Evolutionary conservation across 148 eudicot species (phyloP), one percentile per base, ranked within the genome.

Genomic region (Silene latifolia): DNA sequence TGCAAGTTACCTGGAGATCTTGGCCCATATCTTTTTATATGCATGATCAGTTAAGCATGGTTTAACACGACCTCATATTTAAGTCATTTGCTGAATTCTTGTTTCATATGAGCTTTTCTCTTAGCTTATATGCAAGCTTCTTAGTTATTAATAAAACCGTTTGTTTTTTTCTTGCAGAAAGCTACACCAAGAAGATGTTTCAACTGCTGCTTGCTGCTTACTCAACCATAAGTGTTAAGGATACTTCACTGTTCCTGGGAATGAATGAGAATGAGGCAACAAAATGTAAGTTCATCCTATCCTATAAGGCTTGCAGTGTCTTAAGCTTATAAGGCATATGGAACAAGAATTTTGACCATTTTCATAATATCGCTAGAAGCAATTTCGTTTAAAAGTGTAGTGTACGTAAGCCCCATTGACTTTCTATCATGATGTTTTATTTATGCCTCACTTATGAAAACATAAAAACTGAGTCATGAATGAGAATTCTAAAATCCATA

Each of bases 161-260:
- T 39, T 39, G 44, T 39, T 25, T 58, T 48, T 60, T 24, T 63
- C 67, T 80, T 86, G 87, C 86, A 90, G 96, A 87, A 51, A 82
- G 78, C 48, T 91, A 94, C 83, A 91, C 91, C 18, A 88, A 74
- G 82, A 89, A 89, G 81, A 91, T 94, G 91, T 91, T 94, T 85
- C 87, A 88, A 51, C 85, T 91, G 72, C 81, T 91, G 76, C 81
- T 83, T 74, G 86, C 93, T 78, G 97, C 96, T 75, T 91, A 94
- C 87, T 91, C 96, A 24, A 94, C 97, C 47, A 90, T 94, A 70
- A 83, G 91, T 82, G 84, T 86, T 77, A 89, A 89, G 80, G 93
- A 94, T 76, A 78, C 97, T 12, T 90, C 97, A 62, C 81, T 85
- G 24, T 91, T 91, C 77, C 77, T 91, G 76, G 98, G 98, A 67